phyloP scores from a whole-genome alignment of 306 rosid species.

The Betula pendula region DNA sequence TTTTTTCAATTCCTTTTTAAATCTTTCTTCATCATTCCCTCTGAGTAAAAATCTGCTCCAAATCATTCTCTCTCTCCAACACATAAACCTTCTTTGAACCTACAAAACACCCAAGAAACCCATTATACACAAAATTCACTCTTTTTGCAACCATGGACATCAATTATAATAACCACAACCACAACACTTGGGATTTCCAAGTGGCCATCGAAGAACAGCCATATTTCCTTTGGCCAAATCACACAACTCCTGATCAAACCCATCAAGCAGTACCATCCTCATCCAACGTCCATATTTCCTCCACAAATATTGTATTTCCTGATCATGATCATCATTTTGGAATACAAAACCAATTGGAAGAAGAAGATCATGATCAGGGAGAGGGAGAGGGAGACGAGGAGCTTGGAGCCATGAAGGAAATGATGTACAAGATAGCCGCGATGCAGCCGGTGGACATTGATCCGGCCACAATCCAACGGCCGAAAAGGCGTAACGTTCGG shows the following conservation, averaged over 20 bases:
- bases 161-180: conserved; percentile 37
- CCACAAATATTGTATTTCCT: conserved; percentile 34
- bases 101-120: background rate
- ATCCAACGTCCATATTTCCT: conserved; percentile 17
- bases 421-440: conserved; percentile 93
- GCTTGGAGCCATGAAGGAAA: conserved; percentile 90
- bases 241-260: conserved; percentile 24
- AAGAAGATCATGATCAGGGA: no score
- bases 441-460: conserved; percentile 98
- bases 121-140: no score
- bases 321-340: conserved; percentile 37
- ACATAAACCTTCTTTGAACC: background rate
- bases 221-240: conserved; percentile 43
- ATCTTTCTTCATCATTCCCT: conserved; percentile 41
- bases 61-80: conserved; percentile 14
- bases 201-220: conserved; percentile 40
- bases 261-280: conserved; percentile 35
- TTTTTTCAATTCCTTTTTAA: conserved; percentile 24
- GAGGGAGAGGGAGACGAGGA: conserved; percentile 56
- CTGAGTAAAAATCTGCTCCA: conserved; percentile 32
- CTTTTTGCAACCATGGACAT: conserved; percentile 46
- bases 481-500: conserved; percentile 79
- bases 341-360: conserved; percentile 21
- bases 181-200: conserved; percentile 47
- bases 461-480: conserved; percentile 71